phyloP scores from a whole-genome alignment of 129 eudicot species.

The Centaurea solstitialis region DNA sequence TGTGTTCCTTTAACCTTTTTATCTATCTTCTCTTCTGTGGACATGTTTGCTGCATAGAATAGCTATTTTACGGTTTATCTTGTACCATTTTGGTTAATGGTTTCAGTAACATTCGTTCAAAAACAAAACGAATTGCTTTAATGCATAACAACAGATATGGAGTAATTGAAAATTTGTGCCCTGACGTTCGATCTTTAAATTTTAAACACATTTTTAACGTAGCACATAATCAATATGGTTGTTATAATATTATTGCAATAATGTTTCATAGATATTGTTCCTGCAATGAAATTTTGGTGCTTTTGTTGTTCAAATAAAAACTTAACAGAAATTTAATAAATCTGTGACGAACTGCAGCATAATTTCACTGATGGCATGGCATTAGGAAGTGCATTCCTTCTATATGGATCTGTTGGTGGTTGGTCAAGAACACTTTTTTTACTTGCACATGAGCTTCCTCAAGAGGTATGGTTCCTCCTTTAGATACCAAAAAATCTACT shows the following conservation, averaged over 20 bases:
- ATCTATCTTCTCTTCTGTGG: neutral
- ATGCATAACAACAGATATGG: neutral
- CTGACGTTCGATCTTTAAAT: neutral
- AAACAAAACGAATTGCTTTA: neutral
- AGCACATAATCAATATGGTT: neutral
- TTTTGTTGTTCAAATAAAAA: neutral
- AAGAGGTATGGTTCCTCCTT: conserved; percentile 61
- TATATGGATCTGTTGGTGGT: conserved; percentile 95
- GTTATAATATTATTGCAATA: too few relatives aligned
- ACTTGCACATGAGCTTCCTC: conserved; percentile 99
- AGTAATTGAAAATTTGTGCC: neutral
- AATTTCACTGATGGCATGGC: conserved; percentile 99
- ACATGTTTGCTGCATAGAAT: neutral
- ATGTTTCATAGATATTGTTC: neutral
- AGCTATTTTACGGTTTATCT: neutral
- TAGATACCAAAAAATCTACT: neutral
- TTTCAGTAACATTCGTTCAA: conserved; percentile 2
- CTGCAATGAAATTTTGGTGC: neutral
- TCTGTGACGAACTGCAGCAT: conserved; percentile 56
- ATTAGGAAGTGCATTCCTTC: conserved; percentile 95
- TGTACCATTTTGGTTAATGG: neutral
- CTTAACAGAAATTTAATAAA: neutral
- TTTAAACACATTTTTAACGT: neutral
- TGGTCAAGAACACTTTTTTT: conserved; percentile 97
- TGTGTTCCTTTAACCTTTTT: conserved; percentile 26